A percentile compares a stretch with the other conserved stretches of the same genome.
phyloP scores from a whole-genome alignment of 2,329 filamentous ascomycete genomes.

The Colletotrichum sp. region DNA sequence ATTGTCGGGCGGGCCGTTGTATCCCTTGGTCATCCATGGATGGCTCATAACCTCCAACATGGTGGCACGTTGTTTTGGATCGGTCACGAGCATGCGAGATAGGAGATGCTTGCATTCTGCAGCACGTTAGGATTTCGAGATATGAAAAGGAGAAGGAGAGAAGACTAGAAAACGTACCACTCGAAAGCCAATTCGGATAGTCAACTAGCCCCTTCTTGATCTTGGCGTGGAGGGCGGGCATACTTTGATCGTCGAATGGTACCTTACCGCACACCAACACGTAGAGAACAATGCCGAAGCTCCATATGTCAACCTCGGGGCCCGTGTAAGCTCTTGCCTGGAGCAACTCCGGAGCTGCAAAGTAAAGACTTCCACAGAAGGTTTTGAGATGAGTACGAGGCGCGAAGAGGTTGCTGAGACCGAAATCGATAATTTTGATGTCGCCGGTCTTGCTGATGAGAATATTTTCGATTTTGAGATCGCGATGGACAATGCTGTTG shows the following conservation, averaged over 20 bases:
- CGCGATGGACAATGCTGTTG: slow-evolving; percentile 97
- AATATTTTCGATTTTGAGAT: slow-evolving; percentile 99
- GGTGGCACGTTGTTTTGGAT: slow-evolving; percentile 84
- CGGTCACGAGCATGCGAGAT: slow-evolving; percentile 93
- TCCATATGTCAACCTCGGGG: slow-evolving; percentile 97
- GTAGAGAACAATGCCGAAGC: slow-evolving; percentile 97
- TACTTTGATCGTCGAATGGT: slow-evolving; percentile 98
- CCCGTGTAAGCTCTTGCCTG: slow-evolving; percentile 95
- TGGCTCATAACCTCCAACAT: slow-evolving; percentile 93
- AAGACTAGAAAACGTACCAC: slow-evolving; percentile 64
- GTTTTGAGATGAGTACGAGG: slow-evolving; percentile 88
- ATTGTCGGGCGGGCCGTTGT: slow-evolving; percentile 85
- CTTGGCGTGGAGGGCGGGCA: slow-evolving; percentile 97
- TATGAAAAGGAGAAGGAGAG: not conserved
- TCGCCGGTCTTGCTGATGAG: slow-evolving; percentile 98
- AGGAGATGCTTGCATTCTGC: slow-evolving; percentile 93
- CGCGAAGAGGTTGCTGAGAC: slow-evolving; percentile 93
- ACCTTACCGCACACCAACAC: slow-evolving; percentile 98
- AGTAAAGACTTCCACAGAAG: slow-evolving; percentile 97
- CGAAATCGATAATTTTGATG: slow-evolving; percentile 99
- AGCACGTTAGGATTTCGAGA: slow-evolving; percentile 36
- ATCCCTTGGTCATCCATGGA: slow-evolving; percentile 95
- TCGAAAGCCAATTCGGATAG: slow-evolving; percentile 91
- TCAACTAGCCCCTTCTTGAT: slow-evolving; percentile 98
- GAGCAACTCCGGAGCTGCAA: slow-evolving; percentile 92